Base-by-base conservation (phyloP, 2,329 filamentous ascomycete genomes). In the Fusarium keratoplasticum region DNA sequence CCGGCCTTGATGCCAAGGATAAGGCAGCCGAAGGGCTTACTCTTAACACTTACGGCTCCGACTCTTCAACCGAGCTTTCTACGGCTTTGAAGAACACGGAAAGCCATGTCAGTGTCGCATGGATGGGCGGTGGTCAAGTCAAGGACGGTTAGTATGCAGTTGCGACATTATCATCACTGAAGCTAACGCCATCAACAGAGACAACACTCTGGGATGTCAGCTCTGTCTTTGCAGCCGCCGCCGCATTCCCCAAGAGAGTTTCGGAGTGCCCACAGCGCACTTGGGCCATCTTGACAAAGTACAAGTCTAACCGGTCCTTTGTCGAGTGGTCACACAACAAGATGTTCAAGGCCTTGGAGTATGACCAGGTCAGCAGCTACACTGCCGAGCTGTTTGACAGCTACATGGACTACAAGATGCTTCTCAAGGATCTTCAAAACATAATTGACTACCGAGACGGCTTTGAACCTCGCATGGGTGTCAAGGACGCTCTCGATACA, bases 241-340 rank as follows among this genome's bases (percentile, higher is more conserved):
- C 59, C 11, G 3, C 33, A 0, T 73, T 74, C 20, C 70, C 67
- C 2, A 6, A n/a, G 1, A 9, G 13, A 1, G 70, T 69, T 18
- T 38, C 65, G 1, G 13, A 61, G 0, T 3, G 20, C 0, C 70
- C 70, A 0, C 64, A 69, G 8, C 58, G 13, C 0, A 73, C 66
- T 8, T 71, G 63, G 65, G 73, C 64, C 0, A 69, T 69, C 5
- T n/a, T 71, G 5, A 73, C 69, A 11, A 72, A 71, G 36, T 74
- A 62, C 38, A 61, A 66, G 2, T 31, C 55, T 1, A 64, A 64
- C 2, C 25, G 61, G 0, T 59, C 25, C n/a, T 73, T 71, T 16
- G 40, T 66, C 2, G 9, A 72, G 3, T 67, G 63, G 50, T 44
- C 27, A 5, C 4, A 5, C 8, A n/a, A n/a, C 4, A 61, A 29